Evolutionary conservation across 75 land plant species (phyloP).

Genomic region (Selaginella moellendorffii): DNA sequence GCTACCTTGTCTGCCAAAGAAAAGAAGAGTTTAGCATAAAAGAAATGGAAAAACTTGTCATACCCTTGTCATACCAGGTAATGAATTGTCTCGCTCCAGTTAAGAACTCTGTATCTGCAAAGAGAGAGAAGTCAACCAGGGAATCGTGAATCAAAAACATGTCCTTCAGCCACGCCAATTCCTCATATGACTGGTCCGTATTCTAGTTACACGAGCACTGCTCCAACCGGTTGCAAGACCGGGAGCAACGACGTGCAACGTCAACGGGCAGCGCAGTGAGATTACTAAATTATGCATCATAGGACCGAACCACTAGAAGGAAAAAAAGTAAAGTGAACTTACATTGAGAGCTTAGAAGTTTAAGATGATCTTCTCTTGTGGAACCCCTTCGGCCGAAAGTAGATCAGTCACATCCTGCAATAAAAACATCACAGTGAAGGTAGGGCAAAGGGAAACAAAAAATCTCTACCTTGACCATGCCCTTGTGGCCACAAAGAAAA

Average conservation of each 20-base stretch:
- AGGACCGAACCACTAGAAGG: not conserved
- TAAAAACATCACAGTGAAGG: slow-evolving; percentile 4
- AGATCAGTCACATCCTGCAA: slow-evolving; percentile 78
- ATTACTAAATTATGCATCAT: not conserved
- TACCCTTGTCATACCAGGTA: too few species aligned
- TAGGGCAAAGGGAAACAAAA: not conserved
- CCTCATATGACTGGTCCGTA: too few species aligned
- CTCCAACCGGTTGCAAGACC: not conserved
- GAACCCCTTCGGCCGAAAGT: slow-evolving; percentile 54
- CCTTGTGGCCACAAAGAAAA: slow-evolving; percentile 78
- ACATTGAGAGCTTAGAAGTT: slow-evolving; percentile 38
- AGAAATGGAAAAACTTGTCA: too few species aligned
- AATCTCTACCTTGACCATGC: slow-evolving; percentile 75
- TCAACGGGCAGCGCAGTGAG: not conserved
- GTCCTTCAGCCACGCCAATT: too few species aligned
- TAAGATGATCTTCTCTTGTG: slow-evolving; percentile 56
- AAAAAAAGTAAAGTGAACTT: not conserved
- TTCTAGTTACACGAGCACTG: too few species aligned
- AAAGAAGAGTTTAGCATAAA: too few species aligned
- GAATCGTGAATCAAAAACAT: too few species aligned
- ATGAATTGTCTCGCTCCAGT: too few species aligned
- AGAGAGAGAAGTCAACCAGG: too few species aligned
- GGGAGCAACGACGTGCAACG: not conserved
- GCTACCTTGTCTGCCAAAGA: too few species aligned
- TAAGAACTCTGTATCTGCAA: too few species aligned